Evolutionary conservation across 2,329 filamentous ascomycete species (phyloP).

Genomic region (Zymoseptoria brevis): DNA sequence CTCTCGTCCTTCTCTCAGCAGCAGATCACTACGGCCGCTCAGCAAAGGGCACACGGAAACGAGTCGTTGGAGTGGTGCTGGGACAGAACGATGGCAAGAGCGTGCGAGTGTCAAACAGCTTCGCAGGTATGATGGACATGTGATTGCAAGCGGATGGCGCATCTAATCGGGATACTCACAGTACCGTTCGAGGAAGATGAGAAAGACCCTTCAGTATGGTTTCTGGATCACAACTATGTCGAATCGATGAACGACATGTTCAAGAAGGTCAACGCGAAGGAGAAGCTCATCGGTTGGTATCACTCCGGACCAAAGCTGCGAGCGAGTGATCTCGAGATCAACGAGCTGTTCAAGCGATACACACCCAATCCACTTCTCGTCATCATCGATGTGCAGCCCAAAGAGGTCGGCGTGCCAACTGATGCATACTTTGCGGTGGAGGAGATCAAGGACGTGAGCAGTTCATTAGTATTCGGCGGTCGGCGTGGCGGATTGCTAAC

Average conservation of each 20-base stretch:
- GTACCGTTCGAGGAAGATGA: slow-evolving; percentile 99
- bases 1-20: slow-evolving; percentile 91
- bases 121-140: slow-evolving; percentile 59
- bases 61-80: slow-evolving; percentile 88
- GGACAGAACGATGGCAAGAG: slow-evolving; percentile 95
- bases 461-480: not conserved
- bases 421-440: slow-evolving; percentile 99
- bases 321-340: slow-evolving; percentile 96
- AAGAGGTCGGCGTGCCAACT: slow-evolving; percentile 93
- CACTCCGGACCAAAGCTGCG: slow-evolving; percentile 95
- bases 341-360: slow-evolving; percentile 99
- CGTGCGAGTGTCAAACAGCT: slow-evolving; percentile 97
- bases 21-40: slow-evolving; percentile 98
- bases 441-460: slow-evolving; percentile 91
- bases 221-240: slow-evolving; percentile 98
- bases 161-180: slow-evolving; percentile 31
- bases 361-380: slow-evolving; percentile 92
- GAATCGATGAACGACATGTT: slow-evolving; percentile 99
- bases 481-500: slow-evolving; percentile 15
- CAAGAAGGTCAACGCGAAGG: slow-evolving; percentile 98
- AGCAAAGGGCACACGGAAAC: slow-evolving; percentile 76
- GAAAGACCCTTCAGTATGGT: slow-evolving; percentile 98
- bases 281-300: slow-evolving; percentile 99
- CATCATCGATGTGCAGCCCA: slow-evolving; percentile 97
- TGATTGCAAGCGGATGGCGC: not conserved